A percentile compares a stretch with the other conserved stretches of the same genome.
Evolutionary conservation across 495 filamentous ascomycete species (phyloP).

Genomic region (Penicillium verhagenii): DNA sequence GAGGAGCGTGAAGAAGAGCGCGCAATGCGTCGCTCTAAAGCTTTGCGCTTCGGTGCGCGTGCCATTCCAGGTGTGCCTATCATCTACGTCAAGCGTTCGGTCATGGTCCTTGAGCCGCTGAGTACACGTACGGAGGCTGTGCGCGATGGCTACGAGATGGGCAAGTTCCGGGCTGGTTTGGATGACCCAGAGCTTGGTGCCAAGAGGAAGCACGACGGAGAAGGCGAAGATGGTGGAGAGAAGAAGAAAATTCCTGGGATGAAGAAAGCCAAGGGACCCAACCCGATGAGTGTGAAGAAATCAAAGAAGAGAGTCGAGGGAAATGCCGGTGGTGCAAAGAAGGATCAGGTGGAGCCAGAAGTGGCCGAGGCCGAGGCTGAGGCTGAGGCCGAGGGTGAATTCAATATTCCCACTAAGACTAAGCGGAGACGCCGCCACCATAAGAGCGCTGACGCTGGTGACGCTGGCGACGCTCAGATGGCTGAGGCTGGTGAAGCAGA

Average conservation of each 20-base stretch:
- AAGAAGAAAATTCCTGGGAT: slow-evolving; percentile 58
- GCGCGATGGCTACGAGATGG: slow-evolving; percentile 65
- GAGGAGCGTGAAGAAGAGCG: slow-evolving; percentile 34
- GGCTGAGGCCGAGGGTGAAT: slow-evolving; percentile 22
- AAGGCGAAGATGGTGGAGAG: slow-evolving; percentile 42
- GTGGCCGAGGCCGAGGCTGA: background rate
- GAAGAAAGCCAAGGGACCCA: slow-evolving; percentile 78
- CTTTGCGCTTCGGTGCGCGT: slow-evolving; percentile 35
- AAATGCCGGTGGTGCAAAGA: slow-evolving; percentile 13
- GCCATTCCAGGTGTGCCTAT: slow-evolving; percentile 71
- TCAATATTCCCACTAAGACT: slow-evolving; percentile 20
- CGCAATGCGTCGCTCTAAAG: slow-evolving; percentile 32
- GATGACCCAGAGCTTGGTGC: slow-evolving; percentile 41
- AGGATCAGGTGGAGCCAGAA: slow-evolving; percentile 15
- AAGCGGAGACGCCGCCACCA: slow-evolving; percentile 52
- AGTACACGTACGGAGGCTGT: slow-evolving; percentile 58
- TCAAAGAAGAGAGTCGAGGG: slow-evolving; percentile 51
- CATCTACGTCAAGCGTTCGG: slow-evolving; percentile 78
- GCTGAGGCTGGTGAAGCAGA: slow-evolving; percentile 24
- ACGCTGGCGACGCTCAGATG: slow-evolving; percentile 16
- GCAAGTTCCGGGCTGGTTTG: slow-evolving; percentile 73
- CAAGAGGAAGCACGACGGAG: slow-evolving; percentile 42
- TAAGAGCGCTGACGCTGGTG: slow-evolving; percentile 28
- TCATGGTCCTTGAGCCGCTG: slow-evolving; percentile 93
- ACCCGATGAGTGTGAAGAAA: slow-evolving; percentile 90